These are phyloP conservation scores for Saprolegnia diclina DNA, from an alignment of 352 stramenopile genomes.

Conservation along the genomic window DNA sequence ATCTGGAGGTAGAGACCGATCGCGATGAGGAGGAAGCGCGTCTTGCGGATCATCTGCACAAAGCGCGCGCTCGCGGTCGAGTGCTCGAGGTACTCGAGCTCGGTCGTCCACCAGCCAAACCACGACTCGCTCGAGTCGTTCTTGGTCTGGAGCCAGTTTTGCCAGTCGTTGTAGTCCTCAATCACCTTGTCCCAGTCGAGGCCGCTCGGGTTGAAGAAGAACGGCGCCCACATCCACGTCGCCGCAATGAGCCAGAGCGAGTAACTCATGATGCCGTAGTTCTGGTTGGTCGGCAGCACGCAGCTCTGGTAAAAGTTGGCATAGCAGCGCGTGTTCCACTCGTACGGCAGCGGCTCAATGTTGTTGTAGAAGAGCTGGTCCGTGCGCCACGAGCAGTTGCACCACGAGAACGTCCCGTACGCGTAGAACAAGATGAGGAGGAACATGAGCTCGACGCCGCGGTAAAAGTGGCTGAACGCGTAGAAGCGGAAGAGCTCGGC, in stretches of 20 bases:
- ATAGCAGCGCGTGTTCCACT: conserved; percentile 78
- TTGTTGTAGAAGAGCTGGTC: conserved; percentile 72
- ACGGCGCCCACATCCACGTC: conserved; percentile 82
- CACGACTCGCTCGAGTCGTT: conserved; percentile 27
- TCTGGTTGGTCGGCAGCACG: conserved; percentile 92
- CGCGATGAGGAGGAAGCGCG: conserved; percentile 23
- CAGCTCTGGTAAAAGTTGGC: conserved; percentile 82
- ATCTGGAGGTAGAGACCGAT: conserved; percentile 38
- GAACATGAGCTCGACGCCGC: conserved; percentile 92
- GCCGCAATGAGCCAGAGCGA: conserved; percentile 94
- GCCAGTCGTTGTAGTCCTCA: conserved; percentile 29
- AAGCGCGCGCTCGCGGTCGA: conserved; percentile 15
- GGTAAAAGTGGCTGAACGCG: conserved; percentile 96
- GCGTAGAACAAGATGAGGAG: conserved; percentile 71
- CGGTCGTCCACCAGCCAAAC: conserved; percentile 28
- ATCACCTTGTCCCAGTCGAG: conserved; percentile 83
- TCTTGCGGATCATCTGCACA: conserved; percentile 25
- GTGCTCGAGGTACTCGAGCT: conserved; percentile 28
- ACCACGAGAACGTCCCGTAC: conserved; percentile 93
- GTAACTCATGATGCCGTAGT: conserved; percentile 97
- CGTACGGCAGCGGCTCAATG: conserved; percentile 57
- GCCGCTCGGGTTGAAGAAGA: conserved; percentile 95
- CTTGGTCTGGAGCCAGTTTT: conserved; percentile 29
- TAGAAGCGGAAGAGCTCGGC: conserved; percentile 98
- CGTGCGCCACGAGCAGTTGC: conserved; percentile 77